Evolutionary conservation across 140 eudicot genomes (phyloP), one percentile per base, ranked within the genome.

Genomic region (Stevia rebaudiana): DNA sequence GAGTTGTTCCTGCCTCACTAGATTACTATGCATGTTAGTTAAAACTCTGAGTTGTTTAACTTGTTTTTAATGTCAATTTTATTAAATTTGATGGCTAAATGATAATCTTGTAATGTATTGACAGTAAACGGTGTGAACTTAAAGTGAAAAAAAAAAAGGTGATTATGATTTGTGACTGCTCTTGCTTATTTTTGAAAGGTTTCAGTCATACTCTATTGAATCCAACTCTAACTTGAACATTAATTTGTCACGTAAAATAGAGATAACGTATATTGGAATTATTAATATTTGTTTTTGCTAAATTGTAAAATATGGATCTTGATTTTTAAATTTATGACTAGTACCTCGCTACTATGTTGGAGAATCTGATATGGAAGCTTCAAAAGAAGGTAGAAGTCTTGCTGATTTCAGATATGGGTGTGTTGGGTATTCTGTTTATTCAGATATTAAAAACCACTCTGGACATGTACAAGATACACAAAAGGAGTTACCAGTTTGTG

Each of bases 381-480:
- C 95, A 30, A 86, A 85, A 74, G 82, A 81, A 73, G 97, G 84
- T 40, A 80, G 90, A 72, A 86, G 75, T 66, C 87, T 88, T 54
- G 62, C 78, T 18, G 99, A 92, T 74, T 92, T 88, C 72, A 81
- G 73, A 71, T 92, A 92, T 31, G 94, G 84, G 58, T 92, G 99
- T 58, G 79, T 80, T 71, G 99, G 99, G 68, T 92, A 88, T 71
- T 92, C 99, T 15, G 82, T 85, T 63, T 88, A 88, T 78, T 24
- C 83, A 0, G 95, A 88, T 76, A 55, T 64, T 48, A 88, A 92
- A 76, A 67, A 63, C 40, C 70, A 69, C 13, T 9, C 61, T 30
- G 65, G 47, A 10, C 63, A 81, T 54, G 79, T 57, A 28, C 80
- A 79, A 65, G 79, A 81, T 62, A 55, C 78, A 6, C 81, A 68